Conservation (phyloP, 805 yeast species). For the Kazachstania africana region DNA sequence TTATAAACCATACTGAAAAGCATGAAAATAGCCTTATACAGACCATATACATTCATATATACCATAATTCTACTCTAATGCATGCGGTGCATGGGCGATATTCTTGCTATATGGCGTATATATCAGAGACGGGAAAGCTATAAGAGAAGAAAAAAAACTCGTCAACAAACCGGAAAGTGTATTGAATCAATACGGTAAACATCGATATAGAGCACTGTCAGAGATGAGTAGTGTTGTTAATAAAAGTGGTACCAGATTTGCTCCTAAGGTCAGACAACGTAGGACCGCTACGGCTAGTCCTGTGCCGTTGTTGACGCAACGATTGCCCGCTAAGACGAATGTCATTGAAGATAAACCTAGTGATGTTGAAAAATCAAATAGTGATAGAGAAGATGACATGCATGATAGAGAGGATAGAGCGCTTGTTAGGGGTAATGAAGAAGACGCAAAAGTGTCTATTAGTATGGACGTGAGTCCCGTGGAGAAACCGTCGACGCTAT, state of each 20-base stretch:
- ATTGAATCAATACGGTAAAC: too few species aligned
- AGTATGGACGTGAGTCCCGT: not conserved
- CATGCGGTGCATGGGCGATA: too few species aligned
- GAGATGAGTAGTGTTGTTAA: constrained; percentile 30
- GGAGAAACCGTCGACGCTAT: not conserved
- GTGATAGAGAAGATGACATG: constrained; percentile 1
- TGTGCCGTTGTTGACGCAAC: too few species aligned
- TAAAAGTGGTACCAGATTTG: constrained; percentile 50
- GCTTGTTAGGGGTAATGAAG: not conserved
- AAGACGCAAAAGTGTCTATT: not conserved
- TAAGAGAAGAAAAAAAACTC: too few species aligned
- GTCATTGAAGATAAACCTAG: constrained; percentile 2
- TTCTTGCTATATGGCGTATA: too few species aligned
- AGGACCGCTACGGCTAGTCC: constrained; percentile 24
- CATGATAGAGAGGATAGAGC: not conserved
- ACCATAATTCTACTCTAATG: too few species aligned
- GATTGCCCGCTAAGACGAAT: constrained; percentile 1
- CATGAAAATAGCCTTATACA: too few species aligned
- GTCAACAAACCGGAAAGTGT: too few species aligned
- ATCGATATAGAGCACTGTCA: too few species aligned
- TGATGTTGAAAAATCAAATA: constrained; percentile 4
- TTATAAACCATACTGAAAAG: constrained; percentile 48
- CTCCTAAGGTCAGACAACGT: constrained; percentile 44
- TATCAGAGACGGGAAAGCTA: too few species aligned
- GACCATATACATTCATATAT: too few species aligned